Evolutionary conservation across 1,284 basidiomycete species (phyloP), one percentile per base, ranked within the genome.

Genomic region (Pascua guehoae): DNA sequence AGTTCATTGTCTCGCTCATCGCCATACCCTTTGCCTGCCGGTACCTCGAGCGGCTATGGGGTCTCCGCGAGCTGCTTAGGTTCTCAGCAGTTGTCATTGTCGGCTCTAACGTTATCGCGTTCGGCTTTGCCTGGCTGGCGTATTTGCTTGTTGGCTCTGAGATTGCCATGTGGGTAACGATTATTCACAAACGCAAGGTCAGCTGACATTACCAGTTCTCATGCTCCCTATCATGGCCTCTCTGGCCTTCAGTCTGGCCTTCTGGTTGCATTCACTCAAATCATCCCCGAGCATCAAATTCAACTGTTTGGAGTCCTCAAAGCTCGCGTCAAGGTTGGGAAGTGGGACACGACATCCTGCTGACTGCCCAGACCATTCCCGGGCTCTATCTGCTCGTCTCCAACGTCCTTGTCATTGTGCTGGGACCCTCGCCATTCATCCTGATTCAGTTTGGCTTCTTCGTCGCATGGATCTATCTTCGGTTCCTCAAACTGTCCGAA

Each of bases 361-460:
- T 59, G 46, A 61, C 47, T 2, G 32, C 16, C 17, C 67, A 94
- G 91, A 86, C 84, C 11, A 78, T 98, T 39, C 96, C 96, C 14
- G 97, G 98, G 86, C 84, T 88, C 39, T 94, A 97, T 75, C 84
- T 98, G 59, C 88, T 90, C 1, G 78, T 97, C 60, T 96, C 93
- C 24, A 93, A 91, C 63, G 83, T 97, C 41, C 83, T 95, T 76
- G 90, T 88, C 66, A 66, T 98, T 51, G 63, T 96, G 49, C 91
- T 95, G 38, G 89, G 88, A 75, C 89, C 93, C 67, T 89, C 88
- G 55, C 96, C 96, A 1, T 98, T 87, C 81, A 94, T 98, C 56
- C 82, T 96, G 66, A 94, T 98, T 65, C 95, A 98, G 73, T 98
- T 97, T 72, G 95, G 93, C 15, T 98, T 96, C 91, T 88, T 98